Base-by-base conservation (phyloP, 352 stramenopile species). In the Phytopythium montanum region DNA sequence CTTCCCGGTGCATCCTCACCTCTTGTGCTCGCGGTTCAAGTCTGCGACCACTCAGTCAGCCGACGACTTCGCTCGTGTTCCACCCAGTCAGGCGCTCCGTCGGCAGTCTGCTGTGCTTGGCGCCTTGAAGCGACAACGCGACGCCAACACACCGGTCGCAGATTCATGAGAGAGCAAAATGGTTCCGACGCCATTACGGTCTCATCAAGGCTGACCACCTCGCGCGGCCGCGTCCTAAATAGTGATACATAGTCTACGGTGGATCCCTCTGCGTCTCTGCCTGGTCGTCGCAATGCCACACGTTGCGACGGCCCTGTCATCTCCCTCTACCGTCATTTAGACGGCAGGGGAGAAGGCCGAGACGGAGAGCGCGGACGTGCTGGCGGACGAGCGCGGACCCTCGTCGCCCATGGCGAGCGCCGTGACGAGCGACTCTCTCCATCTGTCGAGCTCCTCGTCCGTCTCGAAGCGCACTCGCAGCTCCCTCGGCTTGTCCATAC, bases 361-460 rank as follows among this genome's bases (percentile, higher is more conserved):
- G 6, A 52, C 28, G 45, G 45, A 52, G 23, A 52, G 25, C 23
- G 45, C 45, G 19, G 45, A 52, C 13, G 45, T 52, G 45, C 45
- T 52, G 16, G 49, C 49, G 28, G 49, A 54, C 28, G 49, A 54
- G 12, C 28, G 12, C 14, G 28, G 13, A 29, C 19, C 16, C 5
- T 39, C 49, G 26, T 54, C 28, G 14, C 49, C 16, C 28, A 29
- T 25, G 6, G 49, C 49, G 2, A 41, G 26, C 14, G 49, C 49
- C 28, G 31, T 21, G 28, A 54, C 5, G 28, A 54, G 49, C 49
- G 49, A 21, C 10, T 54, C 14, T 26, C 49, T 26, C 49, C 49
- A 54, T 16, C n/a, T 29, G 14, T 54, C 49, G 26, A 54, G 49
- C 26, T 54, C 49, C 19, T 54, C 49, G 2, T 13, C 28, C 2